Base-by-base conservation (phyloP, 805 yeast species). In the Suhomyces pyralidae region DNA sequence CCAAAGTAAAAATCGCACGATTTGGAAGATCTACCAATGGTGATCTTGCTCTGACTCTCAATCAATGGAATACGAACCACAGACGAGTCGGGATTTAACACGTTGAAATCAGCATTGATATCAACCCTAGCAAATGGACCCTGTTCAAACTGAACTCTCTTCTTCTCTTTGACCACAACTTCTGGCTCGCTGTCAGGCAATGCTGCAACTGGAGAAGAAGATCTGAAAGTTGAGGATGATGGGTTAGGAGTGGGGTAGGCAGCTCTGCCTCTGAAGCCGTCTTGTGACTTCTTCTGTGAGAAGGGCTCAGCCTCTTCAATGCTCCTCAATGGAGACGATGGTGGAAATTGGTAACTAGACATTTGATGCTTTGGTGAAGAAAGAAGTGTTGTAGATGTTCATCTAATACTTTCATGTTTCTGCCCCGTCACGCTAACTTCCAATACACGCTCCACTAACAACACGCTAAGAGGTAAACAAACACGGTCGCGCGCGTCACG, bases 161-260 rank as follows among this genome's bases (percentile, higher is more conserved):
- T 38, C 40, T 58, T 55, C n/a, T 50, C 56, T 22, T 52, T 48
- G 15, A 24, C 10, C 17, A 22, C 45, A 14, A 22, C 22, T 7
- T 34, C 49, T n/a, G 43, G 32, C 22, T 34, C 32, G 10, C 14
- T 14, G 3, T 57, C 60, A 10, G 40, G 50, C 15, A 24, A 28
- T 2, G 46, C 54, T 15, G 45, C 55, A 5, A 63, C 63, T 3
- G 79, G 79, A 8, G 79, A 74, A 1, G 79, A 75, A 3, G 77
- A 72, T 45, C 79, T 61, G 10, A 74, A 76, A 24, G 64, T 46
- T 8, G 76, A 62, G 1, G 80, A 76, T 2, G 90, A 85, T 0
- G 93, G 91, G 58, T 83, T 81, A 19, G 93, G 93, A 0, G 91
- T 86, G 10, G 90, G 89, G 59, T 83, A 84, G 8, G 73, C 73